These are phyloP conservation scores for Pichia rugopelliculosa DNA, from an alignment of 805 yeast species.

Conservation along the genomic window DNA sequence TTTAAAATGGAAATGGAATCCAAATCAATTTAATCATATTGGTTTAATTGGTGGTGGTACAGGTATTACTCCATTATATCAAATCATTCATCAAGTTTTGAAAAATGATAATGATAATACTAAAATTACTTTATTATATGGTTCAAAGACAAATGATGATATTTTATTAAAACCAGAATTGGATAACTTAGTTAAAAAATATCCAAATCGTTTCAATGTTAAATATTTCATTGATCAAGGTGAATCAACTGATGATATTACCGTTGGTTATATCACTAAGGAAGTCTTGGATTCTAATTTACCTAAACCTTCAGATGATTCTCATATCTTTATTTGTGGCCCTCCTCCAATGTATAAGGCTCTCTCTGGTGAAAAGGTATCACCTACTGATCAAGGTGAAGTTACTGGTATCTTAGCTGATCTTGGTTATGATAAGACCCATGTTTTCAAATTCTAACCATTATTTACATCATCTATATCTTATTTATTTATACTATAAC, in stretches of 20 bases:
- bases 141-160: slow-evolving; percentile 70
- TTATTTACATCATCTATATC: no score
- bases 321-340: slow-evolving; percentile 85
- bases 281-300: slow-evolving; percentile 57
- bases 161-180: slow-evolving; percentile 73
- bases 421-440: slow-evolving; percentile 77
- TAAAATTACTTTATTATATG: slow-evolving; percentile 75
- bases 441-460: slow-evolving; percentile 77
- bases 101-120: slow-evolving; percentile 83
- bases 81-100: slow-evolving; percentile 69
- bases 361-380: slow-evolving; percentile 74
- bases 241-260: slow-evolving; percentile 42
- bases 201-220: slow-evolving; percentile 73
- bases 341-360: slow-evolving; percentile 90
- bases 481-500: no score
- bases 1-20: slow-evolving; percentile 82
- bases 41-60: slow-evolving; percentile 92
- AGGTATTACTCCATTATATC: slow-evolving; percentile 94
- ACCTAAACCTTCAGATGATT: slow-evolving; percentile 56
- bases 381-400: slow-evolving; percentile 94
- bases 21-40: slow-evolving; percentile 75
- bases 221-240: slow-evolving; percentile 72
- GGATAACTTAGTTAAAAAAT: slow-evolving; percentile 55
- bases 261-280: slow-evolving; percentile 70
- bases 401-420: slow-evolving; percentile 81